phyloP scores from a whole-genome alignment of 495 filamentous ascomycete species.

The Ramalina peruviana region DNA sequence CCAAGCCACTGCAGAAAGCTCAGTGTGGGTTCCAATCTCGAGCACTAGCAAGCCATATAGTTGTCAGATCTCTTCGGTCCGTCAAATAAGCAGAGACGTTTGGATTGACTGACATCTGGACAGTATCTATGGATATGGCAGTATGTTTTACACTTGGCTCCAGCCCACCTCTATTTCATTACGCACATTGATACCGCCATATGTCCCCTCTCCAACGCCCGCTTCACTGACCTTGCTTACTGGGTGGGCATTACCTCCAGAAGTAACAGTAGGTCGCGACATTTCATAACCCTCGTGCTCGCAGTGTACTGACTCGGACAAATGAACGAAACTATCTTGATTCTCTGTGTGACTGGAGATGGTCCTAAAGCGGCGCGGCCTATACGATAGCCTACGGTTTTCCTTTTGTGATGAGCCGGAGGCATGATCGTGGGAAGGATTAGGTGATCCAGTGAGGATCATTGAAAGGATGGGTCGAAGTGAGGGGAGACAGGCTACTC shows the following conservation, averaged over 20 bases:
- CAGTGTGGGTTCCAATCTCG: no score
- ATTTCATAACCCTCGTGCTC: background rate
- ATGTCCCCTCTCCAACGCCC: no score
- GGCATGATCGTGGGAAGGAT: background rate
- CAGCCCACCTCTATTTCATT: background rate
- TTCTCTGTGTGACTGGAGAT: background rate
- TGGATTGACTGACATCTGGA: no score
- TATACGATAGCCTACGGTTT: background rate
- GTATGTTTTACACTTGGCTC: background rate
- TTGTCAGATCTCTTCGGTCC: no score
- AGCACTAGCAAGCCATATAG: no score
- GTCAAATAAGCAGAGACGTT: no score
- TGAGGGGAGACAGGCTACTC: constrained; percentile 3
- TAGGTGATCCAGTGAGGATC: background rate
- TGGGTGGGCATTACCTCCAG: background rate
- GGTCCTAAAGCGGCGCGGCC: background rate
- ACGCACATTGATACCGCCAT: background rate
- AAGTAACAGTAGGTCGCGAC: background rate
- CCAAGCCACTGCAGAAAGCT: no score
- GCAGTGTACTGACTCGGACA: background rate
- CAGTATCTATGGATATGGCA: no score
- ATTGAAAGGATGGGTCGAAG: constrained; percentile 2
- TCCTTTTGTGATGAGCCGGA: background rate
- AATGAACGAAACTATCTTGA: background rate
- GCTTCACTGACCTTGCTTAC: background rate